Base-by-base conservation (phyloP, 495 filamentous ascomycete genomes). In the Lophiostoma macrostomum region DNA sequence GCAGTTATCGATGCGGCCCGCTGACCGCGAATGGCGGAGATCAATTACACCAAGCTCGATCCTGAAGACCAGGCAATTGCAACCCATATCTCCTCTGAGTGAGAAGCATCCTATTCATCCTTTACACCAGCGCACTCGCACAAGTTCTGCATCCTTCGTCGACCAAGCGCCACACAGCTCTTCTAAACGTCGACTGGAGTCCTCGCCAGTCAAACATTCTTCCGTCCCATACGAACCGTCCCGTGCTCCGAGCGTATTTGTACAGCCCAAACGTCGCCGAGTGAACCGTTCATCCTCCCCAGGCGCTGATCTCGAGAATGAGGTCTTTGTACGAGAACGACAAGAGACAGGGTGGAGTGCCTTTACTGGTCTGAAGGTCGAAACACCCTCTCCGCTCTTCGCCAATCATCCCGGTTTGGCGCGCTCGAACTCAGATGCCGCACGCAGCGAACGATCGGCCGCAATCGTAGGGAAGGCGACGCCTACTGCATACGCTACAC, bases 51-150 rank as follows among this genome's bases (percentile, higher is more conserved):
- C 58, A 18, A 34, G 20, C n/a, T 58, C 51, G n/a, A 54, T 57
- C 24, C 50, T 50, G 20, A 61, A 51, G 29, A 50, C 53, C 54
- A 47, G 27, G 23, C 31, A 32, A 12, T 37, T 38, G 12, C 40
- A 53, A n/a, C 60, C 55, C 16, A 55, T 64, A 25, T 64, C 60
- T 0, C 60, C 60, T 10, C 37, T 59, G 14, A 59, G 54, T 39
- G 56, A 60, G 36, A 44, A 45, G 27, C 60, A 53, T 23, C 45
- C 39, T 5, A 36, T 13, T 7, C 54, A 47, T 18, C 45, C 46
- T 12, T 30, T 22, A 13, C 29, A 51, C 20, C n/a, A 16, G 5
- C 46, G 41, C 19, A 16, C 11, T 20, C 55, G 60, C 40, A 64
- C 60, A 5, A 18, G 49, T 18, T 64, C 60, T 13, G 31, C 47